Conservation (phyloP, 2,329 filamentous ascomycete genomes). For the Aspergillus cejpii region DNA sequence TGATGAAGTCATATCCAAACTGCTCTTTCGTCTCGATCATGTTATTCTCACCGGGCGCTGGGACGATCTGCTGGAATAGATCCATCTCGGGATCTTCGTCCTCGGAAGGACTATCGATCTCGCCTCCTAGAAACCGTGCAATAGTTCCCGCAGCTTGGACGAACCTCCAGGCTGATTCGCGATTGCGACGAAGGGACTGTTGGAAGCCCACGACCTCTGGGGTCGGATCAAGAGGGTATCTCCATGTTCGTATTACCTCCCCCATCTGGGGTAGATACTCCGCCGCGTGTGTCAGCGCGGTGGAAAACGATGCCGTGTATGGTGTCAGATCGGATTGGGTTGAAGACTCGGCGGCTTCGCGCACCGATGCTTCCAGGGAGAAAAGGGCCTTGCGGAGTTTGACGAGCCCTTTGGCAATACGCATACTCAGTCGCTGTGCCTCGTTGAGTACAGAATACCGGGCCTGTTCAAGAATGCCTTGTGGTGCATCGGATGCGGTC, state of each 20-base stretch:
- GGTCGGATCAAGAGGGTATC: constrained; percentile 53
- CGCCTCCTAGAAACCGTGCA: constrained; percentile 50
- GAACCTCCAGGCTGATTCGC: constrained; percentile 53
- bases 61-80: constrained; percentile 46
- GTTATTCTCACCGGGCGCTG: constrained; percentile 42
- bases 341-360: constrained; percentile 26
- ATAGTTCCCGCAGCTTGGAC: constrained; percentile 57
- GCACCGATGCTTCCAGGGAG: constrained; percentile 38
- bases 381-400: constrained; percentile 53
- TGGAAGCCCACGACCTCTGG: constrained; percentile 49
- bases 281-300: constrained; percentile 40
- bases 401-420: constrained; percentile 51
- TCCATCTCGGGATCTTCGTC: constrained; percentile 35
- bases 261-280: constrained; percentile 52
- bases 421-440: constrained; percentile 48
- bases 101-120: constrained; percentile 41
- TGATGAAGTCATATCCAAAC: constrained; percentile 60
- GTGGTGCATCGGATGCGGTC: constrained; percentile 23
- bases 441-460: constrained; percentile 46
- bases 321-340: constrained; percentile 25
- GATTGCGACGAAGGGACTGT: constrained; percentile 50
- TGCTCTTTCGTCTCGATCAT: constrained; percentile 40
- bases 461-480: constrained; percentile 34
- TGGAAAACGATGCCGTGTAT: constrained; percentile 37
- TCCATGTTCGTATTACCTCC: constrained; percentile 49